A percentile compares a stretch with the other conserved stretches of the same genome.
Conservation (phyloP, 1,284 basidiomycete species). For the Ganoderma sinense region DNA sequence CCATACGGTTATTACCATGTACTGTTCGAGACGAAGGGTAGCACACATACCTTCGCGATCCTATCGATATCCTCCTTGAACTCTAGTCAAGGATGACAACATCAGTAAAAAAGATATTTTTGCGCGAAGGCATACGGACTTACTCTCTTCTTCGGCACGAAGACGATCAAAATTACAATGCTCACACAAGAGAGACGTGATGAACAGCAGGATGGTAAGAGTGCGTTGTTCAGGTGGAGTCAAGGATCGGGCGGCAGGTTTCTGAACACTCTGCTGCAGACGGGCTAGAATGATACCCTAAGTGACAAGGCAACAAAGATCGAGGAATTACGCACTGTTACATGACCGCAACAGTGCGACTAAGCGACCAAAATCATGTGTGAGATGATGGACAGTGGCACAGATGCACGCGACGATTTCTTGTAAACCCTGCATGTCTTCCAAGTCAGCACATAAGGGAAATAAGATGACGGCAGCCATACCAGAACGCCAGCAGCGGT, state of each 20-base stretch:
- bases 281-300: slow-evolving; percentile 49
- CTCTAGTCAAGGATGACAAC: slow-evolving; percentile 42
- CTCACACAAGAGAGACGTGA: slow-evolving; percentile 86
- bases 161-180: slow-evolving; percentile 88
- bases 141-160: slow-evolving; percentile 65
- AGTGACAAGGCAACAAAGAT: not conserved
- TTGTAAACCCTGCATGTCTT: slow-evolving; percentile 70
- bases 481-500: slow-evolving; percentile 71
- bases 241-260: slow-evolving; percentile 34
- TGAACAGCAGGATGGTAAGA: slow-evolving; percentile 76
- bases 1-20: not conserved
- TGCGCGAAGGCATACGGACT: slow-evolving; percentile 14
- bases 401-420: slow-evolving; percentile 94
- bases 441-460: not conserved
- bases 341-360: slow-evolving; percentile 85
- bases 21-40: not conserved
- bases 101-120: not conserved
- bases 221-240: slow-evolving; percentile 48
- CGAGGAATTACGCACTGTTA: slow-evolving; percentile 60
- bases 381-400: slow-evolving; percentile 83
- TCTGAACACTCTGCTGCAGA: slow-evolving; percentile 59
- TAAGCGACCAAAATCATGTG: slow-evolving; percentile 83
- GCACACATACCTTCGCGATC: slow-evolving; percentile 59
- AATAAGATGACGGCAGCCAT: not conserved
- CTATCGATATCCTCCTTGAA: slow-evolving; percentile 65